A percentile compares a stretch with the other conserved stretches of the same genome.
Evolutionary conservation across 345 rosid species (phyloP).

Genomic region (Sonneratia alba): DNA sequence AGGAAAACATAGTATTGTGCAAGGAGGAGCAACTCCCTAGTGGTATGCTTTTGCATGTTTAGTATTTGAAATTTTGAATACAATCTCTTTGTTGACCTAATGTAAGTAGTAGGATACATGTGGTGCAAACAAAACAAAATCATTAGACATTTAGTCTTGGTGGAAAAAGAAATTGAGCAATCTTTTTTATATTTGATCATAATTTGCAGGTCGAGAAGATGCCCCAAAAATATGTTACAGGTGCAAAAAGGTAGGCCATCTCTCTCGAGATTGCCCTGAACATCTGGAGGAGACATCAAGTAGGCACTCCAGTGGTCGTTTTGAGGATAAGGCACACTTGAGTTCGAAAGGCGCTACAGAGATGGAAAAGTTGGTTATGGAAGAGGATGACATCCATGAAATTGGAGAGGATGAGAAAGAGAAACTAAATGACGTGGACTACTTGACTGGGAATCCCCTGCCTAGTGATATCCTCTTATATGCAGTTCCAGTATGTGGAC

Average conservation of each 20-base stretch:
- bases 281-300: constrained; percentile 32
- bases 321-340: constrained; percentile 9
- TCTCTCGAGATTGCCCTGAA: constrained; percentile 77
- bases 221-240: constrained; percentile 79
- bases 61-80: not conserved
- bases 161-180: not conserved
- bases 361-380: constrained; percentile 73
- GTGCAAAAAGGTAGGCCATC: constrained; percentile 83
- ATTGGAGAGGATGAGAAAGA: constrained; percentile 86
- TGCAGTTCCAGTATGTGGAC: constrained; percentile 89
- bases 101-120: not conserved
- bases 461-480: constrained; percentile 71
- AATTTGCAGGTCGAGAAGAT: constrained; percentile 45
- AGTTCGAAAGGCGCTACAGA: constrained; percentile 22
- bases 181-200: constrained; percentile 5
- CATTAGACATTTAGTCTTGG: not conserved
- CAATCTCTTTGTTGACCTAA: not conserved
- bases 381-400: constrained; percentile 89
- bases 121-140: not conserved
- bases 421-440: constrained; percentile 74
- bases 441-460: constrained; percentile 78
- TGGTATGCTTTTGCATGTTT: constrained; percentile 21
- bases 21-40: constrained; percentile 33
- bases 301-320: constrained; percentile 18
- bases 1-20: constrained; percentile 19